These are phyloP conservation scores for Eremomyces bilateralis DNA, from an alignment of 495 filamentous ascomycete genomes.

Conservation along the genomic window DNA sequence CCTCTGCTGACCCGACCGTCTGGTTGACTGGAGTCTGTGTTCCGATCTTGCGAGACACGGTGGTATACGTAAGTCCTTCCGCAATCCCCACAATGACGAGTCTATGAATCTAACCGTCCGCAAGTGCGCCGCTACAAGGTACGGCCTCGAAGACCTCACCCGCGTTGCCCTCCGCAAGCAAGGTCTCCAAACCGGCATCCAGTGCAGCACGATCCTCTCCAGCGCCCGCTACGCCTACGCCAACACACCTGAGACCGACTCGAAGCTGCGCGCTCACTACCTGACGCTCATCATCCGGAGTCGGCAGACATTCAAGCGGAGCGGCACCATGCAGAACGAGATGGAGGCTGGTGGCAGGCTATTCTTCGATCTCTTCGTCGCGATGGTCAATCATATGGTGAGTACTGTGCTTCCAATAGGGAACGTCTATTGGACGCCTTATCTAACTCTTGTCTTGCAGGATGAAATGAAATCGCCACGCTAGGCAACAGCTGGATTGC, in stretches of 20 bases:
- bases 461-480: no score
- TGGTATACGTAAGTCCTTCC: slow-evolving; percentile 36
- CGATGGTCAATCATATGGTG: slow-evolving; percentile 71
- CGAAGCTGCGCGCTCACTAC: slow-evolving; percentile 74
- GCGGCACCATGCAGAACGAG: slow-evolving; percentile 90
- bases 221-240: slow-evolving; percentile 74
- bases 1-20: slow-evolving; percentile 31
- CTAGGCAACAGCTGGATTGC: no score
- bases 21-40: slow-evolving; percentile 36
- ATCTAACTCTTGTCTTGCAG: no score
- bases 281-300: slow-evolving; percentile 77
- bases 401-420: slow-evolving; percentile 1
- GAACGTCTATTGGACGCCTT: no score
- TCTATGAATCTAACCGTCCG: slow-evolving; percentile 4
- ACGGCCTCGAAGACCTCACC: slow-evolving; percentile 63
- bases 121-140: slow-evolving; percentile 56
- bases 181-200: slow-evolving; percentile 55
- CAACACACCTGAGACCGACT: slow-evolving; percentile 73
- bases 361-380: slow-evolving; percentile 88
- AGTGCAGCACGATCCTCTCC: slow-evolving; percentile 61
- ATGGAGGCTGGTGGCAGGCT: slow-evolving; percentile 73
- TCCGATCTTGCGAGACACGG: slow-evolving; percentile 60
- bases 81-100: background rate
- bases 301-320: slow-evolving; percentile 69
- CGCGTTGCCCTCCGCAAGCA: slow-evolving; percentile 68